Percentiles rank a stretch among this genome's conserved stretches.
Evolutionary conservation across 192 early-diverging fungal species (phyloP).

Genomic region (Backusella circina): DNA sequence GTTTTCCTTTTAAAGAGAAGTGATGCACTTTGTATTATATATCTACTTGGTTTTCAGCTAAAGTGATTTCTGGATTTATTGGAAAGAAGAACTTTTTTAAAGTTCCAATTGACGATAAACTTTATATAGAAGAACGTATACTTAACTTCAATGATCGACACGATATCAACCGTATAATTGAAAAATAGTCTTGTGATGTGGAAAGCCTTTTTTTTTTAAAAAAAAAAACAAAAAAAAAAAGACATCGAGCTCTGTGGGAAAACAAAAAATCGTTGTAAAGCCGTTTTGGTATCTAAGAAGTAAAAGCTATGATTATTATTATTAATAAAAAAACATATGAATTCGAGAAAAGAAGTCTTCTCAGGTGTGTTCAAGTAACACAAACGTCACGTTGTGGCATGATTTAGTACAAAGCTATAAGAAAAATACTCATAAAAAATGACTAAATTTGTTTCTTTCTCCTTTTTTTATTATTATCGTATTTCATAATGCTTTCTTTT

Average conservation of each 20-base stretch:
- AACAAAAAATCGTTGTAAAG: not conserved
- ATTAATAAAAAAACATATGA: not conserved
- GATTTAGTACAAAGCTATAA: not conserved
- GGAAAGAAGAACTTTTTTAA: not conserved
- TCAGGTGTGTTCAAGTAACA: not conserved
- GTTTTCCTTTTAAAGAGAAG: not conserved
- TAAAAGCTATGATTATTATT: not conserved
- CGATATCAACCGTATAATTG: not conserved
- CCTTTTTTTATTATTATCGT: not conserved
- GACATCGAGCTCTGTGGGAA: not conserved
- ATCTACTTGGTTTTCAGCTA: not conserved
- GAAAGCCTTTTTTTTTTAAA: no score
- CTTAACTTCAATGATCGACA: not conserved
- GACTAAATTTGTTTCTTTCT: not conserved
- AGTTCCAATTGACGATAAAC: not conserved
- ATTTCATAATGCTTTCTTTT: not conserved
- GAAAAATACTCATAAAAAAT: not conserved
- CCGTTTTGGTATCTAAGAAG: not conserved
- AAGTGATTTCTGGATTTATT: not conserved
- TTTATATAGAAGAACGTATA: not conserved
- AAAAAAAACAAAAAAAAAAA: not conserved
- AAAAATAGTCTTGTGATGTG: no score
- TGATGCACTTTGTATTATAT: not conserved
- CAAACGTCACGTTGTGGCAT: not conserved
- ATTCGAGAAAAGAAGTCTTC: not conserved